Evolutionary conservation across 148 eudicot genomes (phyloP), one percentile per base, ranked within the genome.

Genomic region (Persicaria maculosa): DNA sequence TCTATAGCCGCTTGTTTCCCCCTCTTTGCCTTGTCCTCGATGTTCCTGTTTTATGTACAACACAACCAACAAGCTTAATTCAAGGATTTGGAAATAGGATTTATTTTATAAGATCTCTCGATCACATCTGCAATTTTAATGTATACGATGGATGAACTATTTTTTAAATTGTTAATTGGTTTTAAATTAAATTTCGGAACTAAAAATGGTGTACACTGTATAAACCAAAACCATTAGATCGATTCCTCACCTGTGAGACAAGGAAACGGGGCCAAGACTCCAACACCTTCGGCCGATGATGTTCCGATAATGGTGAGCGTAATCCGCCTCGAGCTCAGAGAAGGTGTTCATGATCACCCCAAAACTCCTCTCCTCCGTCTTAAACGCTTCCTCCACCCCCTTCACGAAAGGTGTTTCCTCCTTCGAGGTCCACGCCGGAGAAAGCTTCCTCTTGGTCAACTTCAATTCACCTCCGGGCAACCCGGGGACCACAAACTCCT

Each of bases 291-390:
- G 79, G 6, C 84, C 84, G 65, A 87, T 19, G 25, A 77, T 85
- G 7, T 80, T 74, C 70, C 68, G 77, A 68, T 74, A 84, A 40
- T 84, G 73, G 44, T 83, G 80, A 1, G 79, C 90, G 64, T 91
- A 91, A 2, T 74, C 89, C 0, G 87, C 83, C 75, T 90, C 94
- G 3, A 90, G 84, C 87, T 90, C 94, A 16, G 84, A 84, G 75
- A 90, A 86, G 78, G 88, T 89, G 55, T 91, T 89, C 0, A 81
- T 74, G 7, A 91, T 74, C 17, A 80, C 83, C 73, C 97, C 93
- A 87, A 85, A 4, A 31, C 40, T 31, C 40, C 40, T 31, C 40
- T 31, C 40, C 40, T 31, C 40, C 0, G 40, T 31, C 40, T 5
- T 76, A 5, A 65, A n/a, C 57, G 80, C 89, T 0, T 89, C 25